Conservation (phyloP, 352 stramenopile species). For the Globisporangium irregulare region DNA sequence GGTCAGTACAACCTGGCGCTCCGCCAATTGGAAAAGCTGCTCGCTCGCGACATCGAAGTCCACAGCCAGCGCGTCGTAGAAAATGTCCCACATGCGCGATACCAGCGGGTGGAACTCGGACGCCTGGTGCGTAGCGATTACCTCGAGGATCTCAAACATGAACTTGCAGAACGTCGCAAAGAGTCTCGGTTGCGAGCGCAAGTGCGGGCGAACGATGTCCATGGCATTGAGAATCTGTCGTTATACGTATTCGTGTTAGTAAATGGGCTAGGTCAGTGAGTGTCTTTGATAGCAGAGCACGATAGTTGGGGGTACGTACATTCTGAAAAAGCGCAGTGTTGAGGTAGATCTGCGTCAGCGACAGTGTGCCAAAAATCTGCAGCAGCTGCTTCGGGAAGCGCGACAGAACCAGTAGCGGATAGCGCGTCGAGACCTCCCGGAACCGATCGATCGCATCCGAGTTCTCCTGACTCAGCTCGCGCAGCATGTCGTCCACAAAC, state of each 20-base stretch:
- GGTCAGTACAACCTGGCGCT: constrained; percentile 35
- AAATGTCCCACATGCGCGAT: constrained; percentile 40
- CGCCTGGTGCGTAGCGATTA: constrained; percentile 61
- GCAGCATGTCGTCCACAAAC: constrained; percentile 49
- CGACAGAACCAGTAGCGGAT: constrained; percentile 54
- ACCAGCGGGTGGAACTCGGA: constrained; percentile 68
- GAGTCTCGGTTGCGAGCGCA: constrained; percentile 29
- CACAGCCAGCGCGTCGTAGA: constrained; percentile 41
- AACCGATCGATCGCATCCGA: constrained; percentile 57
- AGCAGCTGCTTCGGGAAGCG: constrained; percentile 46
- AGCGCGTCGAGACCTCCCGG: constrained; percentile 48
- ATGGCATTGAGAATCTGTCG: constrained; percentile 57
- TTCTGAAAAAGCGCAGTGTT: constrained; percentile 59
- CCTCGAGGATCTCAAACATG: constrained; percentile 64
- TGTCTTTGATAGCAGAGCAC: neutral
- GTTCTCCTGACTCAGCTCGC: constrained; percentile 37
- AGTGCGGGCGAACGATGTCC: constrained; percentile 47
- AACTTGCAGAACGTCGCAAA: constrained; percentile 44
- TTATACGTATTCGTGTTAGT: neutral
- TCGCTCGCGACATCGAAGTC: constrained; percentile 33
- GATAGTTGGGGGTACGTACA: constrained; percentile 25
- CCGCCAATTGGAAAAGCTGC: constrained; percentile 35
- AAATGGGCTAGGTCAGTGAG: neutral
- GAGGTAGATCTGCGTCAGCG: constrained; percentile 68
- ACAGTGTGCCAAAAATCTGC: constrained; percentile 55